These are phyloP conservation scores for Xylaria sp. DNA, from an alignment of 2,329 filamentous ascomycete species.

Conservation along the genomic window DNA sequence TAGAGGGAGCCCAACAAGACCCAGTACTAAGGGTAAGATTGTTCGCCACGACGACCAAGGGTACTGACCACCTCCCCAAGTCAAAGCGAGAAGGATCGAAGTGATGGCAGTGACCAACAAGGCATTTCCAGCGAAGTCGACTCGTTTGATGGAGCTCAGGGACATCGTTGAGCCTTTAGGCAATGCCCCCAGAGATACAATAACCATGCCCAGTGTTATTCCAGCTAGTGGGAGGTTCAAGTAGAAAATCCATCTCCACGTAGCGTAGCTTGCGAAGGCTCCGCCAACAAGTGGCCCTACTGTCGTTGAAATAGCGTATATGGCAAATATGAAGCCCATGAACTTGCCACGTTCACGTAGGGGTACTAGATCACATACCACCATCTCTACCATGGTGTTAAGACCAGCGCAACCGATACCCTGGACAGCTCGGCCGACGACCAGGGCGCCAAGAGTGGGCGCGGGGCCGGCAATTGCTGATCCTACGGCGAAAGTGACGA, in stretches of 20 bases:
- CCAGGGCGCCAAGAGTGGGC: slow-evolving; percentile 54
- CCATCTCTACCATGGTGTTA: slow-evolving; percentile 46
- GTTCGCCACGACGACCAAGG: slow-evolving; percentile 34
- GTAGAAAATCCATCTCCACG: slow-evolving; percentile 46
- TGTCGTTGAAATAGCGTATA: slow-evolving; percentile 31
- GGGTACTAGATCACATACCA: slow-evolving; percentile 42
- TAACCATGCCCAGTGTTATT: slow-evolving; percentile 43
- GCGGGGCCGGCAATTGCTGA: slow-evolving; percentile 50
- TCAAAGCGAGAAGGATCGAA: slow-evolving; percentile 35
- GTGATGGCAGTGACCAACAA: slow-evolving; percentile 34
- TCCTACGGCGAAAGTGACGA: slow-evolving; percentile 65
- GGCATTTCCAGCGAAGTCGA: slow-evolving; percentile 41
- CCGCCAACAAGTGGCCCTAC: slow-evolving; percentile 42
- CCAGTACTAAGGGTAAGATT: slow-evolving; percentile 34
- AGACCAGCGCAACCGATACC: slow-evolving; percentile 57
- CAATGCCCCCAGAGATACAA: slow-evolving; percentile 30
- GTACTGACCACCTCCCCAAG: slow-evolving; percentile 29
- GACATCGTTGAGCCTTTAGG: slow-evolving; percentile 1
- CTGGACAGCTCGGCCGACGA: slow-evolving; percentile 61
- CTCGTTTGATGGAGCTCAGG: slow-evolving; percentile 34
- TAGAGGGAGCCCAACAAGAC: slow-evolving; percentile 33
- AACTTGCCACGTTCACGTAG: slow-evolving; percentile 26
- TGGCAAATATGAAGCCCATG: slow-evolving; percentile 34
- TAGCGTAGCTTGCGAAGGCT: slow-evolving; percentile 30
- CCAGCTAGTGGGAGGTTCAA: slow-evolving; percentile 51